Conservation (phyloP, 192 early-diverging fungal genomes). For the Phycomyces nitens region DNA sequence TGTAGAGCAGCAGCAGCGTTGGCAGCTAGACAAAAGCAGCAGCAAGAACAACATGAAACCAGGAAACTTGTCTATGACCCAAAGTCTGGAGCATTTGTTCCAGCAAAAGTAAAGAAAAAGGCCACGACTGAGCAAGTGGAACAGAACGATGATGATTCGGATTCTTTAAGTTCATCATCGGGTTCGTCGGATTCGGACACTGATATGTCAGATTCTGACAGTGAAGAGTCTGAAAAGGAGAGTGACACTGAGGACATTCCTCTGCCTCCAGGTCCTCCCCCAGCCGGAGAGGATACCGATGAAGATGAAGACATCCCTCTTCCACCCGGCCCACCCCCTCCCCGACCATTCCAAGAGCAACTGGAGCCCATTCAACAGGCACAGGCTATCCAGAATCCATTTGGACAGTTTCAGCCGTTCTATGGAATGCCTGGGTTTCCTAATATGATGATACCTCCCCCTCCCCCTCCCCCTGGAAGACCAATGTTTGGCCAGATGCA, state of each 20-base stretch:
- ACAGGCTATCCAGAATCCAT: constrained; percentile 16
- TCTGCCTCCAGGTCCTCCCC: neutral
- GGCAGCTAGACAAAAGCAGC: constrained; percentile 16
- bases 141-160: neutral
- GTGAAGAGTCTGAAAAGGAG: neutral
- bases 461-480: constrained; percentile 11
- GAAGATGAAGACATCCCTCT: constrained; percentile 32
- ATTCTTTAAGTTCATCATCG: constrained; percentile 6
- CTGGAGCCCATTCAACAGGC: constrained; percentile 6
- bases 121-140: constrained; percentile 5
- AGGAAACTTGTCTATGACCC: constrained; percentile 35
- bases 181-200: constrained; percentile 9
- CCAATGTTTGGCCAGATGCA: neutral
- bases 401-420: constrained; percentile 14
- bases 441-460: constrained; percentile 17
- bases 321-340: constrained; percentile 40
- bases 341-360: constrained; percentile 34
- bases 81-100: constrained; percentile 31
- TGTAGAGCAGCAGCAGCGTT: constrained; percentile 20
- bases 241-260: constrained; percentile 5
- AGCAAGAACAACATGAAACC: constrained; percentile 18
- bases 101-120: constrained; percentile 21
- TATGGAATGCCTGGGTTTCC: constrained; percentile 5
- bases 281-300: constrained; percentile 24
- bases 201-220: neutral